phyloP scores from a whole-genome alignment of 306 rosid genomes.

The Erythrophleum fordii region DNA sequence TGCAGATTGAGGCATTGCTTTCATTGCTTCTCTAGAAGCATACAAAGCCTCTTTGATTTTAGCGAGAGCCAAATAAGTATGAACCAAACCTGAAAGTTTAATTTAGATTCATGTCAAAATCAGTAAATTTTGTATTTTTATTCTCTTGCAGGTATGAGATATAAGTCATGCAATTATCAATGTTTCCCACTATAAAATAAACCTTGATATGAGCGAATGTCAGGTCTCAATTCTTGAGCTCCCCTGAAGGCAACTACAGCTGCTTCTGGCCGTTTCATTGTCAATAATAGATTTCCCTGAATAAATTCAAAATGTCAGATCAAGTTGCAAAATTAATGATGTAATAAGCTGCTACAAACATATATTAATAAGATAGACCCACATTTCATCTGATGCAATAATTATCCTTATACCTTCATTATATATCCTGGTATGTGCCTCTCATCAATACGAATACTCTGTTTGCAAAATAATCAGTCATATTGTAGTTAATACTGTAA shows the following conservation, averaged over 20 bases:
- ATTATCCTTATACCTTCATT: constrained; percentile 75
- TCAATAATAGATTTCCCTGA: constrained; percentile 83
- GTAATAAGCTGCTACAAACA: constrained; percentile 21
- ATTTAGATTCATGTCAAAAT: constrained; percentile 34
- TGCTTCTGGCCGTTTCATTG: constrained; percentile 84
- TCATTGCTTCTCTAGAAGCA: constrained; percentile 99
- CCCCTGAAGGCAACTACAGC: constrained; percentile 91
- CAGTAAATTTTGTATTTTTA: constrained; percentile 24
- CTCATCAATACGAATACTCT: constrained; percentile 90
- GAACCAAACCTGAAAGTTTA: constrained; percentile 85
- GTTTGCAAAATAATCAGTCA: constrained; percentile 49
- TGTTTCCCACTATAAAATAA: constrained; percentile 35
- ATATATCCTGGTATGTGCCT: constrained; percentile 92
- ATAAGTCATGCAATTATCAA: constrained; percentile 33
- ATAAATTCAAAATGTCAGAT: constrained; percentile 26
- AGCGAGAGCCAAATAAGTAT: constrained; percentile 82
- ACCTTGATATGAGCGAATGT: constrained; percentile 99
- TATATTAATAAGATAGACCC: constrained; percentile 11
- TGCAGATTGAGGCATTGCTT: constrained; percentile 99
- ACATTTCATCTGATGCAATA: constrained; percentile 20
- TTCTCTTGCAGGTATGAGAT: constrained; percentile 33
- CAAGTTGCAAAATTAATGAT: constrained; percentile 12
- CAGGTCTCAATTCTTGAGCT: constrained; percentile 98
- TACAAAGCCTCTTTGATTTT: constrained; percentile 94
- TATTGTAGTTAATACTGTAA: constrained; percentile 35